A percentile compares a stretch with the other conserved stretches of the same genome.
These are phyloP conservation scores for Hypoxylon rubiginosum DNA, from an alignment of 2,329 filamentous ascomycete species.

Conservation along the genomic window DNA sequence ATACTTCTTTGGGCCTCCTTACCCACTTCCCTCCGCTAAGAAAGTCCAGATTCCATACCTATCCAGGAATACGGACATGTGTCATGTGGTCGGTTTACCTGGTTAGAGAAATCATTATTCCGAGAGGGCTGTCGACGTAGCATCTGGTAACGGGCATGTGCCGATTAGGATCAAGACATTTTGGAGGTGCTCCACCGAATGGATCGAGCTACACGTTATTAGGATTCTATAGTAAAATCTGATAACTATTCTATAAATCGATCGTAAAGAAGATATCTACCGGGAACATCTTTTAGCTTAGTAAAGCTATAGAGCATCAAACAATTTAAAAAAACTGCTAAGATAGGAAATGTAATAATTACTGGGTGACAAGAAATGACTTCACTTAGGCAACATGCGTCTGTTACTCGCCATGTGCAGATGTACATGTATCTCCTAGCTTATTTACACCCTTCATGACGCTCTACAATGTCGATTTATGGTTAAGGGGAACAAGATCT, in stretches of 20 bases:
- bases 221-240: not conserved
- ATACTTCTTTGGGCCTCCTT: slow-evolving; percentile 32
- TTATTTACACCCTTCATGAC: too few relatives aligned
- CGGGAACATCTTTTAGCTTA: too few relatives aligned
- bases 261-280: too few relatives aligned
- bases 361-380: too few relatives aligned
- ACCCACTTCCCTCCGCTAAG: slow-evolving; percentile 28
- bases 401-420: too few relatives aligned
- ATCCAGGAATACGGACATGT: slow-evolving; percentile 12
- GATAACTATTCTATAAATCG: not conserved
- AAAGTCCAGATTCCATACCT: slow-evolving; percentile 15
- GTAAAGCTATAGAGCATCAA: too few relatives aligned
- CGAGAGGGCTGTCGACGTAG: not conserved
- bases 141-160: not conserved
- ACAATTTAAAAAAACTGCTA: too few relatives aligned
- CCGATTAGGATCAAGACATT: not conserved
- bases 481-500: too few relatives aligned
- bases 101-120: not conserved
- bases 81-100: not conserved
- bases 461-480: too few relatives aligned
- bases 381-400: too few relatives aligned
- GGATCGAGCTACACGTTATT: not conserved
- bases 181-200: not conserved
- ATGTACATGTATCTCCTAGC: too few relatives aligned
- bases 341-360: too few relatives aligned